Evolutionary conservation across 495 filamentous ascomycete genomes (phyloP).

Genomic region (Chaetomium fimeti): DNA sequence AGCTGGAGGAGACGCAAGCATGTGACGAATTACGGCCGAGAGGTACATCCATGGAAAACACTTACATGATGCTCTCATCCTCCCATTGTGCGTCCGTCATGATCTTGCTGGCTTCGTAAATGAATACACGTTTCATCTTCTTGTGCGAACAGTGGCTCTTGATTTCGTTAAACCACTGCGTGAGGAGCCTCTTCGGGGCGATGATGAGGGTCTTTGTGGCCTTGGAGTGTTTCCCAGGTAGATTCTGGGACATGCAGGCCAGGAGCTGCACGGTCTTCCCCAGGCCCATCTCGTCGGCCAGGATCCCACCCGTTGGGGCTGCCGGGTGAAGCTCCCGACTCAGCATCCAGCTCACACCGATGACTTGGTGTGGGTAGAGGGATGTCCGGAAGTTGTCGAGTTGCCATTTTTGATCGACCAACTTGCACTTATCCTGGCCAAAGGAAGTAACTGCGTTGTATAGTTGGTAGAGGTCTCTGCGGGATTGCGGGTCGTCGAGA

Average conservation of each 20-base stretch:
- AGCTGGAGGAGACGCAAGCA: too few species aligned
- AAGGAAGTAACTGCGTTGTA: not conserved
- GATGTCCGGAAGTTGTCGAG: conserved; percentile 39
- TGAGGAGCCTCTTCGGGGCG: conserved; percentile 51
- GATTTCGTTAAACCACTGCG: conserved; percentile 60
- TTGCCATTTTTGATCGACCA: conserved; percentile 11
- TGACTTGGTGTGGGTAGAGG: conserved; percentile 55
- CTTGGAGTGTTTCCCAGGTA: conserved; percentile 24
- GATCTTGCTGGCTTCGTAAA: not conserved
- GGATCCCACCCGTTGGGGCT: conserved; percentile 53
- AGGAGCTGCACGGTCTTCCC: conserved; percentile 59
- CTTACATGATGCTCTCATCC: conserved; percentile 22
- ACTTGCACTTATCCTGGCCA: not conserved
- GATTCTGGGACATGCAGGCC: conserved; percentile 52
- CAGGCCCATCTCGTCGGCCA: conserved; percentile 63
- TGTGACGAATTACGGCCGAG: too few species aligned
- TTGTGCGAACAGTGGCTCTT: conserved; percentile 14
- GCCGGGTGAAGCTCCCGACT: conserved; percentile 47
- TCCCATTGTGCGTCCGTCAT: conserved; percentile 26
- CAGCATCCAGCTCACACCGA: conserved; percentile 59
- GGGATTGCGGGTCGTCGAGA: not conserved
- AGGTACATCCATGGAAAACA: not conserved
- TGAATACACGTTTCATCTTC: conserved; percentile 26
- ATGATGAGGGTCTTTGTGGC: conserved; percentile 46
- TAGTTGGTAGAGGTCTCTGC: not conserved